phyloP scores from a whole-genome alignment of 2,329 filamentous ascomycete species.

The Incumbomyces delicatus region DNA sequence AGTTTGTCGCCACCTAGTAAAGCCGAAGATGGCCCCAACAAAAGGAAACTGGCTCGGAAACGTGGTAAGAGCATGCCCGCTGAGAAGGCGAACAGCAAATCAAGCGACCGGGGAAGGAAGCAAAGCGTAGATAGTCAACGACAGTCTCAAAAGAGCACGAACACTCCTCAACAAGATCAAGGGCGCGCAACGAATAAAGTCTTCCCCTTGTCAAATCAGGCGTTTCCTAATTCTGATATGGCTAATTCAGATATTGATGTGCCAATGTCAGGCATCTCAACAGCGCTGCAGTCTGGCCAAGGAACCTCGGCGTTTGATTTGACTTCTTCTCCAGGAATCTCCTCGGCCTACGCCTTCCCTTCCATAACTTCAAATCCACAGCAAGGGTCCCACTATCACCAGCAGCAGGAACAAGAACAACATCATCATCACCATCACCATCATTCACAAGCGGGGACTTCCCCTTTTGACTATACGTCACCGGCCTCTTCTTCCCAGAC shows the following conservation, averaged over 20 bases:
- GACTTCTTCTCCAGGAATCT: constrained; percentile 11
- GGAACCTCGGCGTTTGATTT: constrained; percentile 16
- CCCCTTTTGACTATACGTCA: constrained; percentile 6
- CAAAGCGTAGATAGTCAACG: neutral
- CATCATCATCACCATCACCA: too few species aligned
- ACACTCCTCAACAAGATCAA: neutral
- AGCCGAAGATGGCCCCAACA: constrained; percentile 38
- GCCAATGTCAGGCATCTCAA: constrained; percentile 6
- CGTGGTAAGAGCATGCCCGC: constrained; percentile 27
- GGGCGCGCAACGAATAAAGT: neutral
- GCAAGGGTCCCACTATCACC: constrained; percentile 10
- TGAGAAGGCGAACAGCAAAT: constrained; percentile 21
- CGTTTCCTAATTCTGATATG: neutral
- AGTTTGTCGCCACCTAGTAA: constrained; percentile 57
- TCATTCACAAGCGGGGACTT: constrained; percentile 2
- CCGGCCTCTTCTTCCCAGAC: constrained; percentile 8
- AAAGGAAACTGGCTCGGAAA: constrained; percentile 34
- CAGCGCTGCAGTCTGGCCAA: constrained; percentile 5
- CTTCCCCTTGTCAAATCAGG: neutral
- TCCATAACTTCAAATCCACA: constrained; percentile 2
- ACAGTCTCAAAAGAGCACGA: neutral
- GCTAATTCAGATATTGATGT: constrained; percentile 4
- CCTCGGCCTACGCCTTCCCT: neutral
- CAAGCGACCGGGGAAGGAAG: neutral
- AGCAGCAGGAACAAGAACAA: constrained; percentile 8